A percentile compares a stretch with the other conserved stretches of the same genome.
These are phyloP conservation scores for Globisporangium alternatum DNA, from an alignment of 352 stramenopile species.

Conservation along the genomic window DNA sequence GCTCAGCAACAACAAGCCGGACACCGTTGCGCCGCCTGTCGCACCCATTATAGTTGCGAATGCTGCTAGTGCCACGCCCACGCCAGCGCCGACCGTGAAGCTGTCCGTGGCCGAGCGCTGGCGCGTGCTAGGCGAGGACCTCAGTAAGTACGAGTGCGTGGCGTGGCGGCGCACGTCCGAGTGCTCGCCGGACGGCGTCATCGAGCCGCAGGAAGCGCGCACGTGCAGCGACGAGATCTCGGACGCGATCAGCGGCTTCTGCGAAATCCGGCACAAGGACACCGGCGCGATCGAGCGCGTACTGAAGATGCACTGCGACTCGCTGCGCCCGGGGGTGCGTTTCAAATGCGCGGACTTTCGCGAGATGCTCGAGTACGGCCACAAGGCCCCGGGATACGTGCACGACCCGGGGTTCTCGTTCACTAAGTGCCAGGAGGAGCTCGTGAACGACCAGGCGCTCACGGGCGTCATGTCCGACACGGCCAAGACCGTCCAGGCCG, in stretches of 20 bases:
- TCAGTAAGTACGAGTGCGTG: constrained; percentile 48
- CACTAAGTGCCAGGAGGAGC: constrained; percentile 23
- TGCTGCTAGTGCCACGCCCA: neutral
- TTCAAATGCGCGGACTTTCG: constrained; percentile 48
- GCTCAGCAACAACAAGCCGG: constrained; percentile 5
- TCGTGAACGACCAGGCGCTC: constrained; percentile 31
- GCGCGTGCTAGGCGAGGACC: constrained; percentile 19
- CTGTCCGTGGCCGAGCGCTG: constrained; percentile 11
- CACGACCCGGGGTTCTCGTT: constrained; percentile 42
- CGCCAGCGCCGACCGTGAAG: constrained; percentile 7
- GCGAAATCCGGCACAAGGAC: constrained; percentile 34
- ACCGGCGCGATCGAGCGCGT: constrained; percentile 32
- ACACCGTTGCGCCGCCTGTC: neutral
- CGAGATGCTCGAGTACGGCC: constrained; percentile 36
- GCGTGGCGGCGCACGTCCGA: constrained; percentile 43
- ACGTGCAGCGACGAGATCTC: constrained; percentile 36
- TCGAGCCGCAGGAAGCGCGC: constrained; percentile 30
- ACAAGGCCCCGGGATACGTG: constrained; percentile 34
- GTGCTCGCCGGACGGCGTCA: constrained; percentile 36
- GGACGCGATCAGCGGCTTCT: constrained; percentile 46
- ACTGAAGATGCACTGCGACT: constrained; percentile 65
- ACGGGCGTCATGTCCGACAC: constrained; percentile 3
- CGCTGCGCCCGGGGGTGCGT: constrained; percentile 31
- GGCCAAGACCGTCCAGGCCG: constrained; percentile 16
- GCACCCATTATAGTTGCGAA: neutral